Evolutionary conservation across 148 eudicot species (phyloP), one percentile per base, ranked within the genome.

Genomic region (Tetragonia tetragonoides): DNA sequence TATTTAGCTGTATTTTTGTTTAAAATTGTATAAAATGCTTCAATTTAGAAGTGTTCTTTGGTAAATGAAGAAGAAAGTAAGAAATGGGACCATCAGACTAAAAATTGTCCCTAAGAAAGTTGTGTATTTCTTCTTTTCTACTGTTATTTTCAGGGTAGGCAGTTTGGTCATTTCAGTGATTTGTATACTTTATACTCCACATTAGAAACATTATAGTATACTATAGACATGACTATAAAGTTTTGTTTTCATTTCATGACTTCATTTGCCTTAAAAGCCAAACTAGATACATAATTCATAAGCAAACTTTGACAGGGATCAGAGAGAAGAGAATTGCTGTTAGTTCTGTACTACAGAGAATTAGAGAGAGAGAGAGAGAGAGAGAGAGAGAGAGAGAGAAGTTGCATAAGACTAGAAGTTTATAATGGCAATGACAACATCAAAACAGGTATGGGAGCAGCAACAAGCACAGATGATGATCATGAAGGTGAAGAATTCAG

Each of bases 201-300:
- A 40, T 44, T 18, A 23, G 5, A 75, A 6, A 61, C 4, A 60
- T 21, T 21, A 20, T 60, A 60, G 34, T 60, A 4, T 59, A 11
- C 4, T 17, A 11, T n/a, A 10, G n/a, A 21, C 8, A 60, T 60
- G 34, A 60, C 28, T 60, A n/a, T 60, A 60, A 5, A 17, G 2
- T 21, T 60, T 17, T 56, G 16, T 38, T 24, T 54, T 60, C 1
- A 64, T 72, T 62, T 57, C 62, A 81, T 63, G 21, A 24, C 34
- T 79, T 63, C 71, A 78, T 82, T 46, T 82, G 78, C 82, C 90
- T 85, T 87, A 66, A 79, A 92, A 90, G 85, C 85, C 83, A 88
- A 77, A 83, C 85, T 72, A 72, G 63, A 73, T 38, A 28, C 47
- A 79, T 37, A 73, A 34, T 83, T 67, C 74, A 75, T 75, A 78